These are phyloP conservation scores for Eimeria mitis DNA, from an alignment of 169 alveolate genomes.

Conservation along the genomic window DNA sequence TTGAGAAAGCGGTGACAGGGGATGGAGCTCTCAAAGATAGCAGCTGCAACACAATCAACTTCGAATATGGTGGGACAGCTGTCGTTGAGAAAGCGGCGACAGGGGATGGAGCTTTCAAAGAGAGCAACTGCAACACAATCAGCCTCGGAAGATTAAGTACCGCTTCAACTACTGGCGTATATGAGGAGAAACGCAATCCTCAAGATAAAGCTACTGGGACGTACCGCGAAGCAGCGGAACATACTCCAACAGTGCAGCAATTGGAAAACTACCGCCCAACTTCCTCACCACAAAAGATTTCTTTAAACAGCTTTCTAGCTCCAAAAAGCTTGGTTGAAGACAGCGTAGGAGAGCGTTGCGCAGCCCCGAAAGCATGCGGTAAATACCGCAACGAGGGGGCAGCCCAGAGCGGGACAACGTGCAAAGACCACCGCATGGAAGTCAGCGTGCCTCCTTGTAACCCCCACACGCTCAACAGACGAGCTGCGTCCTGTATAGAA, in stretches of 20 bases:
- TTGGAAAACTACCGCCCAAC: background rate
- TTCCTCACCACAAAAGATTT: background rate
- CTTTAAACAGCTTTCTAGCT: background rate
- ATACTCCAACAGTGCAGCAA: background rate
- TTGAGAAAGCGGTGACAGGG: background rate
- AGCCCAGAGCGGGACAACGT: background rate
- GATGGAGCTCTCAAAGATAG: background rate
- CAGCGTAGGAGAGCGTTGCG: background rate
- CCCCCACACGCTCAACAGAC: background rate
- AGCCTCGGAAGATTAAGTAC: background rate
- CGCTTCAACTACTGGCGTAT: background rate
- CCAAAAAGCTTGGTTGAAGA: background rate
- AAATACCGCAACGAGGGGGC: background rate
- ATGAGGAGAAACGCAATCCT: background rate
- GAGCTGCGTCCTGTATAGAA: slow-evolving; percentile 10
- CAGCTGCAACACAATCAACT: no score
- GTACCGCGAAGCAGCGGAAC: background rate
- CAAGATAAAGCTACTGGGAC: background rate
- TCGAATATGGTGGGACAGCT: background rate
- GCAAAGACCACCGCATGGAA: background rate
- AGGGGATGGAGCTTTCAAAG: background rate
- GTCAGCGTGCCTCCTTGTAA: background rate
- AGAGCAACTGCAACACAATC: background rate
- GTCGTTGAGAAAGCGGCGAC: background rate
- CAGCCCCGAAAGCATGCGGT: background rate